Conservation (phyloP, 139 green algal species). For the Auxenochlorella pyrenoidosa region DNA sequence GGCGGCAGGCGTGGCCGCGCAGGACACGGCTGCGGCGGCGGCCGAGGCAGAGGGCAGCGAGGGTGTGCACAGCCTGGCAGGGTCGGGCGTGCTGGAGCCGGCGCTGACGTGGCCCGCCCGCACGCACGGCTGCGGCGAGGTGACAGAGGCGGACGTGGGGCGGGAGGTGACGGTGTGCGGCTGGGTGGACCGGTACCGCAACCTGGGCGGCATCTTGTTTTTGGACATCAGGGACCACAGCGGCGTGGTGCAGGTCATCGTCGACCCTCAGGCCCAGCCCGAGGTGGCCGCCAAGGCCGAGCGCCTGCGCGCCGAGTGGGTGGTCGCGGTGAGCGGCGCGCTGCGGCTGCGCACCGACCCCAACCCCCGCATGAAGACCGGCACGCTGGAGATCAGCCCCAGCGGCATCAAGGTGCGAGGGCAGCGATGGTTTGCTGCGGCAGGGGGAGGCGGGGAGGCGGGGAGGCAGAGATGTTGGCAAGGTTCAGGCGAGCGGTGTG, state of each 20-base stretch:
- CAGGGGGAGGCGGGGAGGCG: too few relatives aligned
- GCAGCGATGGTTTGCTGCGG: not conserved
- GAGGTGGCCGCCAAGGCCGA: conserved; percentile 63
- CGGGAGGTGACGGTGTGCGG: conserved; percentile 85
- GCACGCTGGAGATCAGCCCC: conserved; percentile 74
- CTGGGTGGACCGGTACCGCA: conserved; percentile 94
- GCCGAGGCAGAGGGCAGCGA: not conserved
- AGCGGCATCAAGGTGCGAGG: conserved; percentile 15
- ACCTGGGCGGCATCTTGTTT: conserved; percentile 95
- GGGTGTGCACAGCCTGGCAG: conserved; percentile 14
- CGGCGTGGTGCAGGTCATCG: conserved; percentile 93
- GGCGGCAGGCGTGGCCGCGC: not conserved
- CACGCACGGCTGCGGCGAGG: conserved; percentile 52
- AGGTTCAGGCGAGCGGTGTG: too few relatives aligned
- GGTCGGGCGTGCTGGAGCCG: conserved; percentile 3
- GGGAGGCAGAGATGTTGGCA: not conserved
- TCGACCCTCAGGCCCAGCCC: conserved; percentile 59
- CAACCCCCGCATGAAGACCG: conserved; percentile 90
- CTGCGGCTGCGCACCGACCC: conserved; percentile 81
- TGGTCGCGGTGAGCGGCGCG: conserved; percentile 84
- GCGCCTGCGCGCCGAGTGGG: conserved; percentile 87
- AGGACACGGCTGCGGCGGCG: not conserved
- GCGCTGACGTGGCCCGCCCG: conserved; percentile 46
- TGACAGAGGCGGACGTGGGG: conserved; percentile 64
- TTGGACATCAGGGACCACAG: conserved; percentile 94